A percentile compares a stretch with the other conserved stretches of the same genome.
These are phyloP conservation scores for Heterobasidion annosum DNA, from an alignment of 1,284 basidiomycete genomes.

Conservation along the genomic window DNA sequence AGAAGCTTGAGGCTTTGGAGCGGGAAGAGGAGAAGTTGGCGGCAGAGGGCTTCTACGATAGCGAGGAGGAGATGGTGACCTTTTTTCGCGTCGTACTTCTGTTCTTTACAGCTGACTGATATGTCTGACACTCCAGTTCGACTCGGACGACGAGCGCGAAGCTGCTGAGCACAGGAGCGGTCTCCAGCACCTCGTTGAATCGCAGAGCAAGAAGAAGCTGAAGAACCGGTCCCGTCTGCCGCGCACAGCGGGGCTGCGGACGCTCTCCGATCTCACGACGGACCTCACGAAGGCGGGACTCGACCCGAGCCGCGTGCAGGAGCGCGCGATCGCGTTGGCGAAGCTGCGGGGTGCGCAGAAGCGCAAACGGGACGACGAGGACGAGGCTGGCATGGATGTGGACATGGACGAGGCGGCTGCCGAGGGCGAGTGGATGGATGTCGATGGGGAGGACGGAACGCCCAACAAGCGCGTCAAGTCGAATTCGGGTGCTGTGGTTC, in stretches of 20 bases:
- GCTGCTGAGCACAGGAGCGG: conserved; percentile 57
- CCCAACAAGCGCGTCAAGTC: conserved; percentile 54
- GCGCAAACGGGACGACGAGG: conserved; percentile 45
- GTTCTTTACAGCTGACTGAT: conserved; percentile 2
- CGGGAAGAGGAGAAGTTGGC: conserved; percentile 92
- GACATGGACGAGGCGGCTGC: conserved; percentile 32
- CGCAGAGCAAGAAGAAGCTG: conserved; percentile 82
- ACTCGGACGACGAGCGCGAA: conserved; percentile 90
- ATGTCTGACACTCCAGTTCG: conserved; percentile 40
- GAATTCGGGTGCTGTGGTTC: conserved; percentile 48
- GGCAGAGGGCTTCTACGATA: conserved; percentile 93
- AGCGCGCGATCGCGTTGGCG: conserved; percentile 78
- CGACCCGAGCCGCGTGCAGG: conserved; percentile 84
- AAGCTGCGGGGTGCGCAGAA: conserved; percentile 73
- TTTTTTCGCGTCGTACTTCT: not conserved
- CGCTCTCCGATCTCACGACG: conserved; percentile 79
- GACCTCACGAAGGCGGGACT: conserved; percentile 83
- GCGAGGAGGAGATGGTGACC: conserved; percentile 75
- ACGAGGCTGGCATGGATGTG: conserved; percentile 37
- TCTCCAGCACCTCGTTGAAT: conserved; percentile 68
- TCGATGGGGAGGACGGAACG: conserved; percentile 40
- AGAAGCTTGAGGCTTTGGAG: conserved; percentile 95
- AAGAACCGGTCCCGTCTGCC: conserved; percentile 84
- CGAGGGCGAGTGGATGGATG: conserved; percentile 49
- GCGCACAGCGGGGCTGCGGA: conserved; percentile 80